Evolutionary conservation across 352 stramenopile genomes (phyloP), one percentile per base, ranked within the genome.

Genomic region (Blastocystis sp.): DNA sequence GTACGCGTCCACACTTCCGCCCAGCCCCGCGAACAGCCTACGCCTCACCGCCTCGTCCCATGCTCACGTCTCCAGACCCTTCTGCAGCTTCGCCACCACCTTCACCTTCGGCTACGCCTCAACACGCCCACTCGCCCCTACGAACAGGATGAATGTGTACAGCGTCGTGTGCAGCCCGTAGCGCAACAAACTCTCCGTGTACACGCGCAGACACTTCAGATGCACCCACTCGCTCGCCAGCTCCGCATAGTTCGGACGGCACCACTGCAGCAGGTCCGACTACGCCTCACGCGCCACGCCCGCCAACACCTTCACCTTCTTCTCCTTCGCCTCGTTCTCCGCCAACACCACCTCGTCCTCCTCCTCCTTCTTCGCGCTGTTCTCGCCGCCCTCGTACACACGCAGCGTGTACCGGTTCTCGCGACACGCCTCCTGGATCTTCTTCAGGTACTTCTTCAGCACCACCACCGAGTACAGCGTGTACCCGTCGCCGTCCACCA

Each of bases 321-420:
- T 21, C 68, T 77, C 42, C 48, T 77, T 43, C 14, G 43, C 38
- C 34, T 61, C 42, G 48, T 34, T 59, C 48, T 61, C 11, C 42
- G 34, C 42, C 68, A 77, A 34, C 68, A 40, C n/a, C 2, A 11
- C n/a, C 19, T 77, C 60, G 7, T 77, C 68, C 2, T 57, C 38
- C 34, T n/a, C 65, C 4, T 9, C 43, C 14, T 52, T 42, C 65
- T 43, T 38, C 65, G 42, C 24, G 7, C 34, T 24, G 14, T 54
- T 17, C 65, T 76, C 65, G 14, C 7, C 10, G 24, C 42, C 24
- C 14, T 42, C 52, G 65, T 54, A 76, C 34, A 42, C 4, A 76
- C 65, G 65, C 65, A 76, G 14, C 43, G 65, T 76, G 65, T 43
- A 76, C 14, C 65, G 65, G 34, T 76, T 76, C 65, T 76, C 65